phyloP scores from a whole-genome alignment of 2,329 filamentous ascomycete genomes.

The Cercospora sp. region DNA sequence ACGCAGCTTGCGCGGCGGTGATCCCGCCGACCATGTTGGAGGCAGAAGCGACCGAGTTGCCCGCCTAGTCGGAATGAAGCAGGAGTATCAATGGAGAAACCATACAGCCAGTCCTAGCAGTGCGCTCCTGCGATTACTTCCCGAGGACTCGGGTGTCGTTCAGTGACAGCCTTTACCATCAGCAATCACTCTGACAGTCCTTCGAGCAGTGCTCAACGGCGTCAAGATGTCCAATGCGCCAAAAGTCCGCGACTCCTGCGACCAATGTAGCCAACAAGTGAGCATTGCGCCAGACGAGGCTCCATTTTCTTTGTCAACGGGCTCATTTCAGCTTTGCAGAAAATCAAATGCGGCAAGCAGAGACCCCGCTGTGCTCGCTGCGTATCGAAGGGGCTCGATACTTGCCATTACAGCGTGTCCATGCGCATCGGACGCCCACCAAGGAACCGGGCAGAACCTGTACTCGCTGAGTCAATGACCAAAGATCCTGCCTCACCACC shows the following conservation, averaged over 20 bases:
- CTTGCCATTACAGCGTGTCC: slow-evolving; percentile 16
- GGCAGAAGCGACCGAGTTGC: neutral
- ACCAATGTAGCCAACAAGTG: slow-evolving; percentile 11
- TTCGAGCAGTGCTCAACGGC: neutral
- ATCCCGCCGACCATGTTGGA: neutral
- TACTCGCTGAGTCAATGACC: neutral
- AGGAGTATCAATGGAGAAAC: neutral
- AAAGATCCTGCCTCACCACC: neutral
- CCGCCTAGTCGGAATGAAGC: neutral
- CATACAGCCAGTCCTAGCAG: neutral
- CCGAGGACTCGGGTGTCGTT: neutral
- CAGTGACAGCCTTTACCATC: neutral
- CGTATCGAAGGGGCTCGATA: slow-evolving; percentile 10
- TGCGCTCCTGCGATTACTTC: neutral
- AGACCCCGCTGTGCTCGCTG: slow-evolving; percentile 12
- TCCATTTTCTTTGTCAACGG: neutral
- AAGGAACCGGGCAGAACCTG: neutral
- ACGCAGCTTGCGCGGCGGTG: neutral
- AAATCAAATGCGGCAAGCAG: slow-evolving; percentile 16
- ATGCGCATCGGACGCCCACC: slow-evolving; percentile 13
- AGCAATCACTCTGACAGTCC: too few species aligned
- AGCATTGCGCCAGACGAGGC: neutral
- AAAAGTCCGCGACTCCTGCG: slow-evolving; percentile 9
- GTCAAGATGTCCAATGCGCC: neutral
- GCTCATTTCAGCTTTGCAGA: neutral